These are phyloP conservation scores for Colletotrichum cordylinicola DNA, from an alignment of 2,329 filamentous ascomycete species.

Conservation along the genomic window DNA sequence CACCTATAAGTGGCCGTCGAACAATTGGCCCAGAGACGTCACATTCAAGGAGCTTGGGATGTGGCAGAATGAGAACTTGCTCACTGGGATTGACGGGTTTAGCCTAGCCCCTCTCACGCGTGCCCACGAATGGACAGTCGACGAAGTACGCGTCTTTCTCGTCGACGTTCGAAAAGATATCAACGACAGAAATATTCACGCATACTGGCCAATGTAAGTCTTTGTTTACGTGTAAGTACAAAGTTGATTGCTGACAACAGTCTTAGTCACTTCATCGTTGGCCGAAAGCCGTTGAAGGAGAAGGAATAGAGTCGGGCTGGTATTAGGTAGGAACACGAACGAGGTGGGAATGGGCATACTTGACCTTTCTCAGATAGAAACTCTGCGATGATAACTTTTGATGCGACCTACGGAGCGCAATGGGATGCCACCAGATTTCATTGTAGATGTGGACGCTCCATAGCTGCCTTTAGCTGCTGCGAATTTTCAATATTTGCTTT, in stretches of 20 bases:
- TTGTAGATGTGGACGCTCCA: too few relatives aligned
- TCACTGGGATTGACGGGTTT: conserved; percentile 36
- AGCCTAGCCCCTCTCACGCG: conserved; percentile 39
- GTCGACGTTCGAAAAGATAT: not conserved
- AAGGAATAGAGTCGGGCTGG: too few relatives aligned
- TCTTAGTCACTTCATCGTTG: not conserved
- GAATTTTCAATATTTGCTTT: too few relatives aligned
- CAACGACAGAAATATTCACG: not conserved
- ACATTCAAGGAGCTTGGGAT: conserved; percentile 38
- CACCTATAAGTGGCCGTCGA: conserved; percentile 37
- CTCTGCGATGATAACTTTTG: too few relatives aligned
- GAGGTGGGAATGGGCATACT: too few relatives aligned
- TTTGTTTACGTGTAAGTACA: too few relatives aligned
- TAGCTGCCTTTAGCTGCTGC: too few relatives aligned
- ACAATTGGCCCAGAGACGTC: conserved; percentile 37
- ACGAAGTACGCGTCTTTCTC: conserved; percentile 33
- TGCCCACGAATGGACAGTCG: conserved; percentile 34
- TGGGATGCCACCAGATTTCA: too few relatives aligned
- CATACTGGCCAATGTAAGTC: not conserved
- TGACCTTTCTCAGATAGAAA: too few relatives aligned
- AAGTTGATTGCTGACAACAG: not conserved
- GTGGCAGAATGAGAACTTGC: conserved; percentile 37
- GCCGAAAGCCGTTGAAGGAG: not conserved
- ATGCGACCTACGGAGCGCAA: too few relatives aligned
- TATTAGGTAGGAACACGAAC: too few relatives aligned